phyloP scores from a whole-genome alignment of 306 rosid genomes.

The Trichosanthes truncata region DNA sequence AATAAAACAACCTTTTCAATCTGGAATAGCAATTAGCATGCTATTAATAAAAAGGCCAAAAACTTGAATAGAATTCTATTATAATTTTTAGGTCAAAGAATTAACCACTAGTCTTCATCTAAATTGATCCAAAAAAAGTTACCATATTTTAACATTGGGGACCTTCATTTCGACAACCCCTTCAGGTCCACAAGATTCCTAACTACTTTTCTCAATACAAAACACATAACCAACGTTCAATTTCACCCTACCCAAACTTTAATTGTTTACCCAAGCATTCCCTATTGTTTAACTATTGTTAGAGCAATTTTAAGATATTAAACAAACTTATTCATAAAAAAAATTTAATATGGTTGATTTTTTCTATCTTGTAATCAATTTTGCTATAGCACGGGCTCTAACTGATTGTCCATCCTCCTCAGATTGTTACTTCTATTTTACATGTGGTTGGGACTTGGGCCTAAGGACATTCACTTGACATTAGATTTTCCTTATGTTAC shows the following conservation, averaged over 20 bases:
- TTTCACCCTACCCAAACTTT: too few species aligned
- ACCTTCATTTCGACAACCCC: background rate
- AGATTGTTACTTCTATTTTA: background rate
- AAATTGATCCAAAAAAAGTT: background rate
- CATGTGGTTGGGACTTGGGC: background rate
- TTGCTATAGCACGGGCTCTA: background rate
- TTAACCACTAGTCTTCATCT: background rate
- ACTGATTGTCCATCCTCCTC: background rate
- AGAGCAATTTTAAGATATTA: background rate
- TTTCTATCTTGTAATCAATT: background rate
- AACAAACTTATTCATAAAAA: background rate
- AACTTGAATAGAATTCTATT: background rate
- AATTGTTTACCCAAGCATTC: too few species aligned
- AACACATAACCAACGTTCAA: too few species aligned
- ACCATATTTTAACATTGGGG: background rate
- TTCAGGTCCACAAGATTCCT: background rate
- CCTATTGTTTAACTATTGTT: background rate
- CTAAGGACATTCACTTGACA: background rate
- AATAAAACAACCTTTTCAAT: constrained; percentile 80
- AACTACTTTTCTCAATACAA: background rate
- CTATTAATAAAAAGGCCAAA: background rate
- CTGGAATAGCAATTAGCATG: constrained; percentile 25
- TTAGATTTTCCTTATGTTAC: background rate
- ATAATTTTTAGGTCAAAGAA: background rate
- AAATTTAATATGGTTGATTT: background rate